Conservation (phyloP, 495 filamentous ascomycete genomes). For the Penicillium bialowiezense region DNA sequence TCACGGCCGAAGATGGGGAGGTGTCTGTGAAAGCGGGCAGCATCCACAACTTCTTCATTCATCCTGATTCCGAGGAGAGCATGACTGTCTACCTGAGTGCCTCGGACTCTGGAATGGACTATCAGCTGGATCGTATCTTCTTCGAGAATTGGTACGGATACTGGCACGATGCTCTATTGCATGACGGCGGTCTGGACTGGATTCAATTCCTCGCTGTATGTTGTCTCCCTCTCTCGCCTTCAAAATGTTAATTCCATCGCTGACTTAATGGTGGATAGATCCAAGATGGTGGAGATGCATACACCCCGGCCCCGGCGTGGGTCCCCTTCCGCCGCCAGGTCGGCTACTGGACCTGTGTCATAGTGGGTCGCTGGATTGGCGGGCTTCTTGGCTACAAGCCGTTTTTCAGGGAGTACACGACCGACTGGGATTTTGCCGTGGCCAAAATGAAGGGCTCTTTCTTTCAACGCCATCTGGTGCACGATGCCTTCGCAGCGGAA, state of each 20-base stretch:
- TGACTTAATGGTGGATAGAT: constrained; percentile 22
- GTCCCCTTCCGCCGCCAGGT: no score
- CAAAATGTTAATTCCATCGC: no score
- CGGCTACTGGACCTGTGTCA: no score
- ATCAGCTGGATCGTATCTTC: constrained; percentile 43
- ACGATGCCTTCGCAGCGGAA: no score
- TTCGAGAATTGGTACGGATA: constrained; percentile 57
- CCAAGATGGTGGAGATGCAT: constrained; percentile 48
- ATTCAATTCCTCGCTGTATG: constrained; percentile 45
- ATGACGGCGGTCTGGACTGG: constrained; percentile 35
- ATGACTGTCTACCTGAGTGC: constrained; percentile 14
- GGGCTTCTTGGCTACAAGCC: neutral
- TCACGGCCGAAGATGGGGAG: constrained; percentile 12
- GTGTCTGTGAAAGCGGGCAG: constrained; percentile 5
- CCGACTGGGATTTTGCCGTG: neutral
- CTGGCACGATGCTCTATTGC: constrained; percentile 44
- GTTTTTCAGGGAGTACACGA: neutral
- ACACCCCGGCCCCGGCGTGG: constrained; percentile 26
- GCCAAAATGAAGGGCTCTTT: neutral
- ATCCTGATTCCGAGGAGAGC: constrained; percentile 4
- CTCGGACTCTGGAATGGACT: constrained; percentile 10
- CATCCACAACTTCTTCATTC: constrained; percentile 10
- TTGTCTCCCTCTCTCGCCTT: no score
- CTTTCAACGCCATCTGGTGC: no score
- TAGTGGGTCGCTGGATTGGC: neutral